phyloP scores from a whole-genome alignment of 495 filamentous ascomycete species.

The Chaetomium cochliodes region DNA sequence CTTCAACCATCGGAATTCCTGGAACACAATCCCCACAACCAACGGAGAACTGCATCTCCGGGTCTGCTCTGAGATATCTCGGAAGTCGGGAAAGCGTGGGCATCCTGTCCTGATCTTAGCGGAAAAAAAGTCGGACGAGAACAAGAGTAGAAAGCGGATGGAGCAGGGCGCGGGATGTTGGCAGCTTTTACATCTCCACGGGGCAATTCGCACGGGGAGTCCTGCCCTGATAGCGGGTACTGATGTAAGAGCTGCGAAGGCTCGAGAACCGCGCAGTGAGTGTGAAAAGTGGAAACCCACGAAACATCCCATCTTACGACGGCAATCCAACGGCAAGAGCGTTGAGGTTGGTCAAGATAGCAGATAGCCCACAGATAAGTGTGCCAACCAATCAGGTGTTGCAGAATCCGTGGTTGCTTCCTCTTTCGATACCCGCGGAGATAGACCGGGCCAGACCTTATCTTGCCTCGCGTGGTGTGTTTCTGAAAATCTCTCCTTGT shows the following conservation, averaged over 20 bases:
- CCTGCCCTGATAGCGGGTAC: neutral
- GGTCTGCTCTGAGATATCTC: neutral
- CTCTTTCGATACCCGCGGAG: conserved; percentile 22
- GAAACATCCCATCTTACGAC: neutral
- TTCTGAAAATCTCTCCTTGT: neutral
- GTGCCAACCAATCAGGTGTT: conserved; percentile 16
- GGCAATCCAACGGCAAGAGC: neutral
- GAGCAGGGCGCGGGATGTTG: conserved; percentile 16
- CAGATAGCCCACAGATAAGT: conserved; percentile 19
- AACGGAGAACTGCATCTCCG: conserved; percentile 10
- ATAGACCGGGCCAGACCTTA: conserved; percentile 1
- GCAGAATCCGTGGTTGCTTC: conserved; percentile 11
- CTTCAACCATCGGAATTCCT: neutral
- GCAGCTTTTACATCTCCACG: conserved; percentile 21
- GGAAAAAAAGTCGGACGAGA: conserved; percentile 6
- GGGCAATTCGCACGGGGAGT: conserved; percentile 5
- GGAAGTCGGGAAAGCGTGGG: neutral
- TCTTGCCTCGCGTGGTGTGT: neutral
- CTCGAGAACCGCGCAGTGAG: neutral
- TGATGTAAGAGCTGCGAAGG: neutral
- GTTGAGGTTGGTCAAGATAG: conserved; percentile 12
- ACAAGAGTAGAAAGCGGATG: neutral
- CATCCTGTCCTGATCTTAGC: conserved; percentile 3
- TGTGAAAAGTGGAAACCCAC: neutral
- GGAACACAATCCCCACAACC: neutral